A percentile compares a stretch with the other conserved stretches of the same genome.
phyloP scores from a whole-genome alignment of 768 basidiomycete species.

The Wakefieldia striispora region DNA sequence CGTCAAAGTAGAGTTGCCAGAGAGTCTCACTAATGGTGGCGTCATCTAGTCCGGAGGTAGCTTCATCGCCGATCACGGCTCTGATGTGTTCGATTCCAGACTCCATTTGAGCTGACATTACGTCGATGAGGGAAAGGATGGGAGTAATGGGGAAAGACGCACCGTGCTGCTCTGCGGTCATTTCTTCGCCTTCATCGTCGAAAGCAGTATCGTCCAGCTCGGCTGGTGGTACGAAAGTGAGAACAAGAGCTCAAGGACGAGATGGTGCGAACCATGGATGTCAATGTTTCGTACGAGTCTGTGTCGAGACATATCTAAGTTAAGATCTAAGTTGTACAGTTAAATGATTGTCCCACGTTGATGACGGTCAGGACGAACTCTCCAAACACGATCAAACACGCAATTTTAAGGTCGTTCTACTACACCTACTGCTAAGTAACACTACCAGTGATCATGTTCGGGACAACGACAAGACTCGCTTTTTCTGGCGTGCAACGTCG shows the following conservation, averaged over 20 bases:
- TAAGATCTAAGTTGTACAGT: background rate
- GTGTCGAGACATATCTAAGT: slow-evolving; percentile 74
- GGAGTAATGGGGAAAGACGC: slow-evolving; percentile 12
- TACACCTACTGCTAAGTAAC: too few relatives aligned
- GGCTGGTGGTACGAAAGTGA: slow-evolving; percentile 43
- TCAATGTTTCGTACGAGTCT: slow-evolving; percentile 85
- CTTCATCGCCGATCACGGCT: slow-evolving; percentile 62
- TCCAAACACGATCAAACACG: slow-evolving; percentile 23
- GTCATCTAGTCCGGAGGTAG: slow-evolving; percentile 68
- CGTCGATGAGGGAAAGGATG: slow-evolving; percentile 4
- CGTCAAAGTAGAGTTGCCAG: slow-evolving; percentile 88
- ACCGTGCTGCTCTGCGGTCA: slow-evolving; percentile 87
- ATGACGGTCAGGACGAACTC: slow-evolving; percentile 1
- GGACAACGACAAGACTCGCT: slow-evolving; percentile 43
- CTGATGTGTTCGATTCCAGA: slow-evolving; percentile 69
- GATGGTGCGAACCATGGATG: slow-evolving; percentile 51
- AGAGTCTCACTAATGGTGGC: slow-evolving; percentile 71
- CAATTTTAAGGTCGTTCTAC: background rate
- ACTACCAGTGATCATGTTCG: slow-evolving; percentile 42
- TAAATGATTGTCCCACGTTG: slow-evolving; percentile 1
- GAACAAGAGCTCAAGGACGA: background rate
- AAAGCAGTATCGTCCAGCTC: slow-evolving; percentile 83
- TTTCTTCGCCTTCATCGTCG: slow-evolving; percentile 74
- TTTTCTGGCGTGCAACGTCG: slow-evolving; percentile 43
- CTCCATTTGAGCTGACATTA: slow-evolving; percentile 58